phyloP scores from a whole-genome alignment of 106 monocot genomes.

The Agapanthus africanus region DNA sequence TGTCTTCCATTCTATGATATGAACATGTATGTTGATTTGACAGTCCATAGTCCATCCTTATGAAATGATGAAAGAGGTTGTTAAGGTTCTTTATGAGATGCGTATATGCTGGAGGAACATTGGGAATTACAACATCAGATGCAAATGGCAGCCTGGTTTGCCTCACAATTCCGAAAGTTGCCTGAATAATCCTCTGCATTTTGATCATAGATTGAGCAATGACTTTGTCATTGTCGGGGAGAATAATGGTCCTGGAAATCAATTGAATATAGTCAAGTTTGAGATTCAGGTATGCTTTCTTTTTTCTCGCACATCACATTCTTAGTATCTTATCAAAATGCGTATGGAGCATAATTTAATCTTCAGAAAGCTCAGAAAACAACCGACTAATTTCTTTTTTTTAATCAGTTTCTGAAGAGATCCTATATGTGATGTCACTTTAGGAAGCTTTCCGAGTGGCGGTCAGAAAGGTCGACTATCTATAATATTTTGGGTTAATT shows the following conservation, averaged over 20 bases:
- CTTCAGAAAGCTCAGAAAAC: too few species aligned
- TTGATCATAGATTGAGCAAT: conserved; percentile 2
- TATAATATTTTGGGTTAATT: too few species aligned
- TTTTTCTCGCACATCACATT: too few species aligned
- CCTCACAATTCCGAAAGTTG: background rate
- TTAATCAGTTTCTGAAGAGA: background rate
- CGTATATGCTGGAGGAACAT: background rate
- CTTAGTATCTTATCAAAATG: too few species aligned
- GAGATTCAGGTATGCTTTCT: conserved; percentile 10
- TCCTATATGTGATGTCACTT: background rate
- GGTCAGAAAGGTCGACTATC: too few species aligned
- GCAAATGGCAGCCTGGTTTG: conserved; percentile 7
- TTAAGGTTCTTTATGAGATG: background rate
- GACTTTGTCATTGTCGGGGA: conserved; percentile 5
- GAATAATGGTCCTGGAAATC: background rate
- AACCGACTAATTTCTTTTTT: too few species aligned
- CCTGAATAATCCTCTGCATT: background rate
- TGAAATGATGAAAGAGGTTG: conserved; percentile 8
- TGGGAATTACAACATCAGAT: conserved; percentile 4
- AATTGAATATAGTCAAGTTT: conserved; percentile 4
- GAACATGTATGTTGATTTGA: background rate
- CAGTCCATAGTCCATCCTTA: conserved; percentile 1
- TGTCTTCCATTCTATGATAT: background rate
- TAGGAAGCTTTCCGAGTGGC: too few species aligned
- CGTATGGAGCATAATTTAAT: too few species aligned